These are phyloP conservation scores for Echium plantagineum DNA, from an alignment of 257 asterid species.

Conservation along the genomic window DNA sequence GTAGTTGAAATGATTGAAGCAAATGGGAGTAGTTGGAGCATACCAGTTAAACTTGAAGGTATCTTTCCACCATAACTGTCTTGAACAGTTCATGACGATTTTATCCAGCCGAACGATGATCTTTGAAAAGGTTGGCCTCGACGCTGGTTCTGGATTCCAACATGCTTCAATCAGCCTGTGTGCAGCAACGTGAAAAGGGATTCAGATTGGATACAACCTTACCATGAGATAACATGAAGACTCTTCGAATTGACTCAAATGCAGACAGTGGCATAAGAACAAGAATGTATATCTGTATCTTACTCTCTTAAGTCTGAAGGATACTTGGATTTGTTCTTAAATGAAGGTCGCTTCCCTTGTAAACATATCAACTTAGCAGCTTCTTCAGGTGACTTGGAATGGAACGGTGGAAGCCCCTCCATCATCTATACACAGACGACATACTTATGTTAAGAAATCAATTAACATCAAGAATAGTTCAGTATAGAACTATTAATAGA, in stretches of 20 bases:
- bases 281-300: constrained; percentile 12
- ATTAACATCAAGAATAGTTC: no score
- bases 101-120: constrained; percentile 60
- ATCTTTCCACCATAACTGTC: constrained; percentile 98
- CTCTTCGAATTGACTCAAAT: no score
- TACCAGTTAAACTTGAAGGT: constrained; percentile 96
- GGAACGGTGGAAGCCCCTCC: constrained; percentile 70
- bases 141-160: constrained; percentile 51
- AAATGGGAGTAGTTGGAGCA: background rate
- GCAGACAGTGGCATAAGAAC: no score
- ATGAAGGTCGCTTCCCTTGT: constrained; percentile 66
- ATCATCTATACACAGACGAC: constrained; percentile 48
- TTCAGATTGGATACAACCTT: no score
- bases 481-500: background rate
- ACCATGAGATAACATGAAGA: no score
- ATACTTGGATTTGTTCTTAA: constrained; percentile 74
- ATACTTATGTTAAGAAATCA: background rate
- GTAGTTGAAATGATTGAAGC: background rate
- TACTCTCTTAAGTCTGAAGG: constrained; percentile 83
- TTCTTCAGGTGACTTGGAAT: constrained; percentile 72
- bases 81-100: constrained; percentile 55
- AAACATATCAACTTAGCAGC: constrained; percentile 49
- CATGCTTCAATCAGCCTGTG: constrained; percentile 79
- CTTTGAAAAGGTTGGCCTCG: constrained; percentile 66
- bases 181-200: no score